phyloP scores from a whole-genome alignment of 805 yeast genomes.

The Candida oleophila region DNA sequence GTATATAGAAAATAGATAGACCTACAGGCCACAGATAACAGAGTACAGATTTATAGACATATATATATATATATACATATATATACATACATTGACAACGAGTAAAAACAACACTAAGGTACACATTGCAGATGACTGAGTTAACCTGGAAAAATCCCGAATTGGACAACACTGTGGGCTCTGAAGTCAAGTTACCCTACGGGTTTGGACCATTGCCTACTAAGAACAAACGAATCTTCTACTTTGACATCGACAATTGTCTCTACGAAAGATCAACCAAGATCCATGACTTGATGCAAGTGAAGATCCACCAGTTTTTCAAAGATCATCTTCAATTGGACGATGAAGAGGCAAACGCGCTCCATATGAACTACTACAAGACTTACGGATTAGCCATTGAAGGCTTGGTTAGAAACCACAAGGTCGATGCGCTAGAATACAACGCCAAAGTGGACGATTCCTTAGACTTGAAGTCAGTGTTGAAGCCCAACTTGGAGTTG shows the following conservation, averaged over 20 bases:
- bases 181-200: constrained; percentile 22
- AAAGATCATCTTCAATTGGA: constrained; percentile 57
- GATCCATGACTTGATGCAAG: constrained; percentile 87
- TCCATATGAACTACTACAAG: constrained; percentile 76
- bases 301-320: constrained; percentile 79
- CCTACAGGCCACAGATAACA: too few relatives aligned
- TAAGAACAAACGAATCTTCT: constrained; percentile 48
- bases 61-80: too few relatives aligned
- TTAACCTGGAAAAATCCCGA: constrained; percentile 7
- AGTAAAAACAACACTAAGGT: neutral
- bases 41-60: too few relatives aligned
- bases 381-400: constrained; percentile 92
- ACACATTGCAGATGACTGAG: too few relatives aligned
- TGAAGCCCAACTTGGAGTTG: constrained; percentile 58
- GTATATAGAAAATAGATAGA: too few relatives aligned
- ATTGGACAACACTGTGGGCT: constrained; percentile 8
- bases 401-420: constrained; percentile 70
- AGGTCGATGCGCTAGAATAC: constrained; percentile 85
- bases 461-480: constrained; percentile 76
- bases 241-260: constrained; percentile 93
- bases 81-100: too few relatives aligned
- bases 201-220: constrained; percentile 37
- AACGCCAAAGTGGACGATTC: constrained; percentile 90
- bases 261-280: constrained; percentile 70
- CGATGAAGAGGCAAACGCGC: constrained; percentile 69